Evolutionary conservation across 345 rosid genomes (phyloP).

Genomic region (Euphorbia pulcherrima): DNA sequence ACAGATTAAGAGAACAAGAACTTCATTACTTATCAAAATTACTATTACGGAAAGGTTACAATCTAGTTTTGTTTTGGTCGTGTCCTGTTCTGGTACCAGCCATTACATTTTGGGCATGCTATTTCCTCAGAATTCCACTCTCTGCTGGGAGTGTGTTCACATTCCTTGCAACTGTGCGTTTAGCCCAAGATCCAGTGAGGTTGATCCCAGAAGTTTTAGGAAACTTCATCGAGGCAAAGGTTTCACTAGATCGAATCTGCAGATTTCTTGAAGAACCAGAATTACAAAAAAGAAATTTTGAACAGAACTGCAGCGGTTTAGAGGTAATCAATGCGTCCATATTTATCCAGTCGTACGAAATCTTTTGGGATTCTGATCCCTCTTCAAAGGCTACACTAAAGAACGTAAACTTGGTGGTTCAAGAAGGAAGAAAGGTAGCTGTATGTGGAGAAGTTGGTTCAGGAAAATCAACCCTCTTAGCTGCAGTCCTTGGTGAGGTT

Average conservation of each 20-base stretch:
- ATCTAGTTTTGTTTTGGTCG: conserved; percentile 20
- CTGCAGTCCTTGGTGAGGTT: conserved; percentile 42
- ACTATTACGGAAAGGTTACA: conserved; percentile 30
- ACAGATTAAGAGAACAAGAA: conserved; percentile 38
- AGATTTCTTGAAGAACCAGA: conserved; percentile 48
- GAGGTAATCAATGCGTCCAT: conserved; percentile 25
- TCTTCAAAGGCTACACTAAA: conserved; percentile 29
- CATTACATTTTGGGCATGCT: background rate
- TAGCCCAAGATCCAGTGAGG: conserved; percentile 45
- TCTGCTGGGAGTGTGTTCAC: conserved; percentile 44
- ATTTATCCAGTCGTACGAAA: conserved; percentile 26
- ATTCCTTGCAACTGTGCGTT: conserved; percentile 41
- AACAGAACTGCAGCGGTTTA: conserved; percentile 16
- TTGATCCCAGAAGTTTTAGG: conserved; percentile 42
- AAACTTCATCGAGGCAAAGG: conserved; percentile 45
- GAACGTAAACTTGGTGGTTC: conserved; percentile 22
- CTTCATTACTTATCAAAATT: conserved; percentile 25
- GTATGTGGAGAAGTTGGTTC: background rate
- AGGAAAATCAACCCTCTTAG: background rate
- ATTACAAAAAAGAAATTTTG: conserved; percentile 21
- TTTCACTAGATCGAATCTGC: conserved; percentile 37
- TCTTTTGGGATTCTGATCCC: conserved; percentile 43
- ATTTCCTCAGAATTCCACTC: conserved; percentile 19
- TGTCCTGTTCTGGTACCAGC: background rate
- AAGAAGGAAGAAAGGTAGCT: background rate